Base-by-base conservation (phyloP, 2,329 filamentous ascomycete genomes). In the Colletotrichum magnum region DNA sequence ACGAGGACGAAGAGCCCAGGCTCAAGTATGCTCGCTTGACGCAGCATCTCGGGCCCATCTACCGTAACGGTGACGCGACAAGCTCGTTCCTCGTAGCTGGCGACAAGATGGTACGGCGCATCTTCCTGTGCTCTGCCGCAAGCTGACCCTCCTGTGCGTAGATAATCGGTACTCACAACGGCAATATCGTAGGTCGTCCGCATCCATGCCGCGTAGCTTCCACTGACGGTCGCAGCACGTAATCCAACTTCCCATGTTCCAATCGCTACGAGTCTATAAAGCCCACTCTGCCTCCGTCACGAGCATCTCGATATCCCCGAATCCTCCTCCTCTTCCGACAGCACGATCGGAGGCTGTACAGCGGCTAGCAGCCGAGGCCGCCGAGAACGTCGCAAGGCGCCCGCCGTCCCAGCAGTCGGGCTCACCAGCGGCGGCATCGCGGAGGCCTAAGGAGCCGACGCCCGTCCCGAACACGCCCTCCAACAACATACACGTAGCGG, bases 151-250 rank as follows among this genome's bases (percentile, higher is more conserved):
- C 7, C 26, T 72, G 13, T 28, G 24, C 18, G 57, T 81, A 95
- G 93, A 92, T 98, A 71, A 86, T 97, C 74, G 96, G 95, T 73
- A 98, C 96, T 39, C 95, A 99, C 80, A 97, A 97, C 82, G 96
- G 96, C 75, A 97, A 96, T 76, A 95, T 98, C 76, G 94, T 97
- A 86, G 85, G 92, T 83, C 58, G 47, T 36, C 43, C 52, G 21
- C 53, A 3, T 28, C 60, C 28, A n/a, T 43, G 21, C 5, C 32
- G 70, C 32, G 57, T 36, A 3, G 63, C 28, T 7, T 16, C 57
- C 28, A 18, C 41, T 51, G 41, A 65, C 54, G 21, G 60, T 1
- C 15, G 9, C 74, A 96, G 93, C 93, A 99, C 84, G 92, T 97
- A 71, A 84, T 98, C 54, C 92, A 94, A 72, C 81, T 98, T 18